Percentiles rank a stretch among this genome's conserved stretches.
phyloP scores from a whole-genome alignment of 345 rosid species.

The Melaleuca alternifolia region DNA sequence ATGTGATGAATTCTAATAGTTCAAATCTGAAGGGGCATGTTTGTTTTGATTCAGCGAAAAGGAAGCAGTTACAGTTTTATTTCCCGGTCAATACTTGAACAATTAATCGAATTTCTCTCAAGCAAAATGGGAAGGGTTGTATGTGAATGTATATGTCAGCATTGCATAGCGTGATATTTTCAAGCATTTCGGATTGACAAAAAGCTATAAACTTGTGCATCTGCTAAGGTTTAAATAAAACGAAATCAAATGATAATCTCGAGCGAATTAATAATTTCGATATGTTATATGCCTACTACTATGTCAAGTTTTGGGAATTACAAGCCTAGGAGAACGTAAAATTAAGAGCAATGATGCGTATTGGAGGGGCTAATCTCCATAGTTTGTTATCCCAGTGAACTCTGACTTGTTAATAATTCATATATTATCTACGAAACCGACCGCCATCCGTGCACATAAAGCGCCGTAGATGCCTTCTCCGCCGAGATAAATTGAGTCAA shows the following conservation, averaged over 20 bases:
- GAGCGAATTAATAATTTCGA: background rate
- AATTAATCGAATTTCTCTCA: background rate
- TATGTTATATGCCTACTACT: rapidly evolving
- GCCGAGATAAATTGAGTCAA: background rate
- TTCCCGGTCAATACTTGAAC: background rate
- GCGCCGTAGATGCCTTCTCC: background rate
- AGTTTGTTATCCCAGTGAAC: background rate
- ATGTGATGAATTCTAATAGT: background rate
- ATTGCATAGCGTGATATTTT: background rate
- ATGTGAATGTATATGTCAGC: background rate
- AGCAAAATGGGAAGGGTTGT: background rate
- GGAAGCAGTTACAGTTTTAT: background rate
- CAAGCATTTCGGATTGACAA: background rate
- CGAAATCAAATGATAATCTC: background rate
- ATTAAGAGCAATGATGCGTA: background rate
- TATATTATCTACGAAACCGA: background rate
- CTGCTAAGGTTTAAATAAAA: background rate
- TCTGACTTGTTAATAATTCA: background rate
- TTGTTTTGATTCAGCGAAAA: background rate
- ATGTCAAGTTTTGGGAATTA: background rate
- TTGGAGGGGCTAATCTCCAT: background rate
- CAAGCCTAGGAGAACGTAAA: background rate
- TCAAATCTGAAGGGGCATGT: too few relatives aligned
- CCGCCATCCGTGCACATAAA: background rate
- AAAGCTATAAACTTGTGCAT: background rate